These are phyloP conservation scores for Eucalyptus curtisii DNA, from an alignment of 345 rosid species.

Conservation along the genomic window DNA sequence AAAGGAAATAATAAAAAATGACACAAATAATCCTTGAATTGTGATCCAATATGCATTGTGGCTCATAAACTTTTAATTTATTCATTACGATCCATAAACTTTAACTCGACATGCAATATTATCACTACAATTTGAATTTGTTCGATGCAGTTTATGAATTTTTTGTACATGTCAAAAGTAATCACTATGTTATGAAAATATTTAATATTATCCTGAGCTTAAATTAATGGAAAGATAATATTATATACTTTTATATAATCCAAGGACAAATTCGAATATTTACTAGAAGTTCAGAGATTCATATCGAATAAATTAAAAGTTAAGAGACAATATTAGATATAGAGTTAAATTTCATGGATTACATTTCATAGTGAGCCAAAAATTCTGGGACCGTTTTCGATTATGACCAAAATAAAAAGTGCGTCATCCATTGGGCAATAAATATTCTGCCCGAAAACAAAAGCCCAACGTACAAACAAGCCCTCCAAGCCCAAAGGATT, in stretches of 20 bases:
- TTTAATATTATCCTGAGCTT: too few relatives aligned
- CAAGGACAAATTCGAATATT: too few relatives aligned
- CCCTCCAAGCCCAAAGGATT: not conserved
- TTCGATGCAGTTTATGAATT: not conserved
- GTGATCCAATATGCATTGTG: not conserved
- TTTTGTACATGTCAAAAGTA: not conserved
- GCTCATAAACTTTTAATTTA: fast-evolving
- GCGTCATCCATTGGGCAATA: not conserved
- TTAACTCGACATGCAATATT: fast-evolving
- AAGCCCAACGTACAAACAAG: not conserved
- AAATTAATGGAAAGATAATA: too few relatives aligned
- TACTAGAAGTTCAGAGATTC: too few relatives aligned
- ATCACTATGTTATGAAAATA: too few relatives aligned
- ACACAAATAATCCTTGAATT: not conserved
- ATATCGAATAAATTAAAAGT: not conserved
- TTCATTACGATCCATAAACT: not conserved
- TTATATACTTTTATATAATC: too few relatives aligned
- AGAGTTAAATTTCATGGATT: not conserved
- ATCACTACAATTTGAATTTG: not conserved
- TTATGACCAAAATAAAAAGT: not conserved
- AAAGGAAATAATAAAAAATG: not conserved
- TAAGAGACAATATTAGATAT: not conserved
- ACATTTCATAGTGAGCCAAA: not conserved
- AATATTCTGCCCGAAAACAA: not conserved
- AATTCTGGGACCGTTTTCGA: not conserved